A percentile compares a stretch with the other conserved stretches of the same genome.
Conservation (phyloP, 345 rosid genomes). For the Dipteronia sinensis region DNA sequence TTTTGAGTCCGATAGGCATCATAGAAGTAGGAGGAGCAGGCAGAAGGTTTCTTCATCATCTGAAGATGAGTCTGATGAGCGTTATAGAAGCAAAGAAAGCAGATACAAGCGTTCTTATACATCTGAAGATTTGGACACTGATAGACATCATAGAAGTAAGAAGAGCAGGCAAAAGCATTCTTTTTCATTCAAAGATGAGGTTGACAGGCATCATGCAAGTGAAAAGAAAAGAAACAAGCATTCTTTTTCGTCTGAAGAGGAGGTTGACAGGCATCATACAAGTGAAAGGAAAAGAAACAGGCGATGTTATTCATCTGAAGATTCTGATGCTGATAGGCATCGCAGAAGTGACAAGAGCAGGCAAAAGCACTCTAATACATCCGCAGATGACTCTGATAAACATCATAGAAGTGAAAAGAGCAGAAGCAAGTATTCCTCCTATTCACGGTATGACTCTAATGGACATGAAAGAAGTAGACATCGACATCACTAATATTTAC, state of each 20-base stretch:
- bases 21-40: slow-evolving; percentile 29
- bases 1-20: slow-evolving; percentile 29
- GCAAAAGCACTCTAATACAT: slow-evolving; percentile 18
- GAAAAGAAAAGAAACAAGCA: slow-evolving; percentile 22
- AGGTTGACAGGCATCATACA: slow-evolving; percentile 14
- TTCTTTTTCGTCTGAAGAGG: slow-evolving; percentile 21
- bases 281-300: slow-evolving; percentile 22
- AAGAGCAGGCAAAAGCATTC: slow-evolving; percentile 14
- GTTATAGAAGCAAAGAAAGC: slow-evolving; percentile 19
- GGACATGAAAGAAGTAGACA: slow-evolving; percentile 21
- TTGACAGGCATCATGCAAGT: slow-evolving; percentile 20
- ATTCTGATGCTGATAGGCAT: slow-evolving; percentile 22
- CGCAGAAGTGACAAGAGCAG: slow-evolving; percentile 21
- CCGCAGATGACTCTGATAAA: slow-evolving; percentile 22
- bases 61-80: slow-evolving; percentile 27
- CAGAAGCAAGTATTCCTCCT: slow-evolving; percentile 13
- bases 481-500: background rate
- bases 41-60: slow-evolving; percentile 31
- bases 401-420: slow-evolving; percentile 23
- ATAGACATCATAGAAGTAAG: slow-evolving; percentile 17
- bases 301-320: slow-evolving; percentile 24
- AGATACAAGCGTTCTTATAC: slow-evolving; percentile 32
- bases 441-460: slow-evolving; percentile 20
- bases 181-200: slow-evolving; percentile 19
- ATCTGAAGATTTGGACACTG: slow-evolving; percentile 27